Conservation (phyloP, 1,284 basidiomycete species). For the Baeospora myosura region DNA sequence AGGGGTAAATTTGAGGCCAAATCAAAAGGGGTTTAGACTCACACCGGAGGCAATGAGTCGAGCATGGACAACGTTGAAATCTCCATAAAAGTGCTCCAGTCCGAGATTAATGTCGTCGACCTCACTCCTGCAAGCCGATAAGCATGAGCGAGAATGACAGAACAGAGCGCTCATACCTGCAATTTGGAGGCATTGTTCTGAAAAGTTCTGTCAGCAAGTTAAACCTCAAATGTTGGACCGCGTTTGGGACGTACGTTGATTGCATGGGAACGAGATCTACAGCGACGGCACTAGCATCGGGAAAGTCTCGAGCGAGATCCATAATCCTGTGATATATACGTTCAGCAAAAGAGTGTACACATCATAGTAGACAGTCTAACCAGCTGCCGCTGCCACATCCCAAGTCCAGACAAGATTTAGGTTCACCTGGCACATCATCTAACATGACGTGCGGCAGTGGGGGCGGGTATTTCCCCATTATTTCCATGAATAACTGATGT, state of each 20-base stretch:
- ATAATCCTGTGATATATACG: constrained; percentile 49
- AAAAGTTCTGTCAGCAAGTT: constrained; percentile 9
- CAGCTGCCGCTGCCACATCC: constrained; percentile 74
- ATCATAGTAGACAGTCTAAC: constrained; percentile 33
- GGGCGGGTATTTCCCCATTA: constrained; percentile 61
- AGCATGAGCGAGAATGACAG: constrained; percentile 5
- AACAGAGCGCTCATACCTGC: constrained; percentile 38
- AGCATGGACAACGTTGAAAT: constrained; percentile 68
- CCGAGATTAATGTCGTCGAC: constrained; percentile 79
- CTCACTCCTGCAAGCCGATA: constrained; percentile 48
- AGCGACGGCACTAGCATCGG: constrained; percentile 58
- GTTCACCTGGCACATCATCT: constrained; percentile 47
- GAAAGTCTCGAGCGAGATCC: constrained; percentile 65
- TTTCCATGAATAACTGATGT: constrained; percentile 52
- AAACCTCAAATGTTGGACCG: constrained; percentile 9
- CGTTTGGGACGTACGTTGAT: constrained; percentile 45
- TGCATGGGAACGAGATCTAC: constrained; percentile 76
- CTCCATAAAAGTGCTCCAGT: constrained; percentile 69
- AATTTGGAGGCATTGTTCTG: constrained; percentile 61
- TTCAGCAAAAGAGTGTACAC: constrained; percentile 6
- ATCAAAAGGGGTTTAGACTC: constrained; percentile 23
- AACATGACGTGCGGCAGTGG: constrained; percentile 48
- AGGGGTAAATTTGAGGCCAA: neutral
- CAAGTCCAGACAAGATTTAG: constrained; percentile 63
- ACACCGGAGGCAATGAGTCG: constrained; percentile 66